Base-by-base conservation (phyloP, 1,139 yeast genomes). In the Diutina siamensis region DNA sequence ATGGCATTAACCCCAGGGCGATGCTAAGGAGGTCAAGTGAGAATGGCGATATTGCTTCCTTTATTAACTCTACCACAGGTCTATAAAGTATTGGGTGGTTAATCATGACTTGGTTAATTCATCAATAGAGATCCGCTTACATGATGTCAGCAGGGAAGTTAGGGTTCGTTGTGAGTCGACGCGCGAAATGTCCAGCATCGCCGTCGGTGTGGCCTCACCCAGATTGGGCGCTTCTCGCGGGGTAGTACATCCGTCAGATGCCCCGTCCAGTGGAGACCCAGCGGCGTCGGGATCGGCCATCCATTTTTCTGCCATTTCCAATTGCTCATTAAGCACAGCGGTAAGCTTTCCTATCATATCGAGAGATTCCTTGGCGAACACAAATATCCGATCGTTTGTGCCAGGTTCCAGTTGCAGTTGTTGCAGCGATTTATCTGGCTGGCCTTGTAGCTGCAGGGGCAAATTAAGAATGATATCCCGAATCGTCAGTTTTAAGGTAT, bases 231-330 rank as follows among this genome's bases (percentile, higher is more conserved):
- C 40, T 25, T 25, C 28, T 12, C 28, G 42, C 32, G 42, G 42
- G 20, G 42, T 38, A 7, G 34, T 31, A 31, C 15, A 31, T n/a
- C 34, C 34, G 28, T 25, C 28, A 25, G 28, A 25, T 7, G 28
- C 28, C 28, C 28, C 28, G 10, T 5, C 28, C 28, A 25, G 28
- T 7, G 28, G 28, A 4, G 34, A 13, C 10, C 20, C 20, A 4
- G 15, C 20, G n/a, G 21, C 21, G 20, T 25, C 20, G 20, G n/a
- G 31, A 18, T 38, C 72, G 35, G 71, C 77, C 7, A 78, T 77
- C 97, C 97, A 89, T 32, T 70, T 66, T 58, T 89, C 97, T 1
- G 96, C 96, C 52, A 80, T 79, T 45, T 77, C 83, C 49, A 92
- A 67, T 47, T 89, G 88, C 38, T 83, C 89, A 58, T 83, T 89